Evolutionary conservation across 2,329 filamentous ascomycete genomes (phyloP).

Genomic region (Aspergillus carbonarius): DNA sequence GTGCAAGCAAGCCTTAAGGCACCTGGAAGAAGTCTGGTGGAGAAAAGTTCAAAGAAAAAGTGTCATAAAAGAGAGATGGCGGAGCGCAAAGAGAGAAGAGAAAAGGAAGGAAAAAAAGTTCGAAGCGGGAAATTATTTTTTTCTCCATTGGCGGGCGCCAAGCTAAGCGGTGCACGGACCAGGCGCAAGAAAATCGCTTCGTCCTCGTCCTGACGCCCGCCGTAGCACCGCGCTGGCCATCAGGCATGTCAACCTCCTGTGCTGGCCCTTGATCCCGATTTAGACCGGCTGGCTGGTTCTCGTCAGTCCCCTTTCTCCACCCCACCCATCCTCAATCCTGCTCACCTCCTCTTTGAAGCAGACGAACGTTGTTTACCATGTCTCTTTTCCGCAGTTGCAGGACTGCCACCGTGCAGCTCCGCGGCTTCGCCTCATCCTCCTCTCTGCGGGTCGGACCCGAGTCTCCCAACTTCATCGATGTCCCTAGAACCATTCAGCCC

Average conservation of each 20-base stretch:
- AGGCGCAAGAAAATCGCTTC: conserved; percentile 39
- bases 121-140: conserved; percentile 31
- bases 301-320: background rate
- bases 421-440: conserved; percentile 40
- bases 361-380: conserved; percentile 25
- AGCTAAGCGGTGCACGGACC: conserved; percentile 38
- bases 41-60: conserved; percentile 29
- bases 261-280: conserved; percentile 5
- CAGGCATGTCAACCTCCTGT: conserved; percentile 14
- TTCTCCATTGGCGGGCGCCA: conserved; percentile 32
- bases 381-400: conserved; percentile 39
- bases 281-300: background rate
- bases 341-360: background rate
- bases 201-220: conserved; percentile 28
- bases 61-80: conserved; percentile 29
- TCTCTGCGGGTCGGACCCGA: conserved; percentile 60
- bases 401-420: conserved; percentile 39
- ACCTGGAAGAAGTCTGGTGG: conserved; percentile 23
- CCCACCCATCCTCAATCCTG: background rate
- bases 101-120: conserved; percentile 16
- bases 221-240: conserved; percentile 22
- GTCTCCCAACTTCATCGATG: conserved; percentile 81
- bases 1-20: conserved; percentile 28
- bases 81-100: conserved; percentile 33
- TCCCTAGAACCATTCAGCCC: conserved; percentile 75